Percentiles rank a stretch among this genome's conserved stretches.
Evolutionary conservation across 208 protist genomes (phyloP).

Genomic region (Phytomonas francai): DNA sequence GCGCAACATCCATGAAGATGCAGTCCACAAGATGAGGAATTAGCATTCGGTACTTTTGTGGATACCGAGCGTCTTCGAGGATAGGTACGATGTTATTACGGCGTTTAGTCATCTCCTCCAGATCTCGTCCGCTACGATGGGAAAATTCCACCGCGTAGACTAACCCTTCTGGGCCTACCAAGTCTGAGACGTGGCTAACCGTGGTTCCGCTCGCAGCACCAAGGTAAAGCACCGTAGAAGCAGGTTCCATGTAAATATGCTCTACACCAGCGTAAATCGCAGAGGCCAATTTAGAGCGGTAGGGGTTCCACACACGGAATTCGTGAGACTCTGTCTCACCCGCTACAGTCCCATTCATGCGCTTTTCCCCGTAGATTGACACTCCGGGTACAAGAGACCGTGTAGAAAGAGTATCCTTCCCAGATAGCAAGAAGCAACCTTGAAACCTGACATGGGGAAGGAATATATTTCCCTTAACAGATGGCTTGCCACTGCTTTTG

Average conservation of each 20-base stretch:
- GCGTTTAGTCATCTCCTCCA: constrained; percentile 99
- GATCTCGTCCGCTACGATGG: constrained; percentile 97
- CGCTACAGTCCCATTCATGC: constrained; percentile 83
- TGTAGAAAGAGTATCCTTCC: constrained; percentile 98
- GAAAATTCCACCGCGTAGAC: constrained; percentile 99
- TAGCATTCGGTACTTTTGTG: constrained; percentile 99
- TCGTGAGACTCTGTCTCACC: constrained; percentile 89
- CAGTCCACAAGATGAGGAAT: constrained; percentile 98
- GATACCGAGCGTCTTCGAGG: constrained; percentile 99
- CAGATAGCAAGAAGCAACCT: constrained; percentile 96
- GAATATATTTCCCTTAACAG: constrained; percentile 88
- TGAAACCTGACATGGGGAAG: constrained; percentile 93
- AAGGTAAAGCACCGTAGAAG: constrained; percentile 98
- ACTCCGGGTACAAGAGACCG: constrained; percentile 97
- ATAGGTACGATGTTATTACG: constrained; percentile 99
- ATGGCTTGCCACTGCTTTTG: constrained; percentile 40
- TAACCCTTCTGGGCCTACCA: constrained; percentile 98
- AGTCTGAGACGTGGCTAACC: constrained; percentile 99
- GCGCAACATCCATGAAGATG: constrained; percentile 99
- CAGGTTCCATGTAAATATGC: constrained; percentile 97
- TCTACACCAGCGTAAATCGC: constrained; percentile 98
- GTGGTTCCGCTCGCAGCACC: constrained; percentile 99
- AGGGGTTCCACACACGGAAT: constrained; percentile 99
- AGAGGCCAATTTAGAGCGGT: constrained; percentile 99
- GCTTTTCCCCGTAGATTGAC: constrained; percentile 99